phyloP scores from a whole-genome alignment of 495 filamentous ascomycete genomes.

The Aspergillus egyptiacus region DNA sequence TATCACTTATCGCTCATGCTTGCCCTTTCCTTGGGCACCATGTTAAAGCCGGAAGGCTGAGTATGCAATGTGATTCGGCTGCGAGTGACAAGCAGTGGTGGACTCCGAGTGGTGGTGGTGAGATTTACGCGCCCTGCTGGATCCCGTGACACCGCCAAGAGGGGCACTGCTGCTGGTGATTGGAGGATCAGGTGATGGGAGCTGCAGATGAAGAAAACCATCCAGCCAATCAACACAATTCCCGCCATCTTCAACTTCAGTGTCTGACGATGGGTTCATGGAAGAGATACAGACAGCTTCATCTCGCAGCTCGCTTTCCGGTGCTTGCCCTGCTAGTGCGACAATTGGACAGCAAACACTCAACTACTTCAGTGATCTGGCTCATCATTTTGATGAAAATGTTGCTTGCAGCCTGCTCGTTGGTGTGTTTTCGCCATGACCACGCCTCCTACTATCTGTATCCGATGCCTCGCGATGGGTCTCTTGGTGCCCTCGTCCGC shows the following conservation, averaged over 20 bases:
- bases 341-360: constrained; percentile 7
- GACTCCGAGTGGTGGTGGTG: constrained; percentile 3
- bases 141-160: constrained; percentile 14
- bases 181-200: constrained; percentile 19
- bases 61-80: constrained; percentile 5
- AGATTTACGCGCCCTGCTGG: constrained; percentile 21
- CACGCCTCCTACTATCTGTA: constrained; percentile 5
- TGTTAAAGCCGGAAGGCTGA: background rate
- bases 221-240: constrained; percentile 13
- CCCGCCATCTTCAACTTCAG: background rate
- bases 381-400: constrained; percentile 20
- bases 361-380: constrained; percentile 9
- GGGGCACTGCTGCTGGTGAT: constrained; percentile 5
- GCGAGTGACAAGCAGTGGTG: background rate
- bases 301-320: background rate
- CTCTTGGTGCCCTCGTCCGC: constrained; percentile 30
- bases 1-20: background rate
- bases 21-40: background rate
- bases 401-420: constrained; percentile 31
- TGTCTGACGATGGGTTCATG: background rate
- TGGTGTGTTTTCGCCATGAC: constrained; percentile 28
- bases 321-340: constrained; percentile 12
- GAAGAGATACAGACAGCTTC: background rate
- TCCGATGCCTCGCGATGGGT: constrained; percentile 15
- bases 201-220: constrained; percentile 26